phyloP scores from a whole-genome alignment of 805 yeast genomes.

The Ogataea degrootiae region DNA sequence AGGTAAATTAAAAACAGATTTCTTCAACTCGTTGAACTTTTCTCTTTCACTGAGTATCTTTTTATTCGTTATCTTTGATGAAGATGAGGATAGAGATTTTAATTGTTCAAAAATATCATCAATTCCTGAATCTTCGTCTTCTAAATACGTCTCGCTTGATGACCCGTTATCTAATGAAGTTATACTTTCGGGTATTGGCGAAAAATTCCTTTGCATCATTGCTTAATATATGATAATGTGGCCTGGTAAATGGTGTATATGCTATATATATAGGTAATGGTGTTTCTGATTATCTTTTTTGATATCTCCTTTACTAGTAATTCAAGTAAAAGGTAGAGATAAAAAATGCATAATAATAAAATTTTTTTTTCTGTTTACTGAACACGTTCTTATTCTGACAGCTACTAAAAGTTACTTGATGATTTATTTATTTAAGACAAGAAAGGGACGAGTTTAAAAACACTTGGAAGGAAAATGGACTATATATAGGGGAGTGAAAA shows the following conservation, averaged over 20 bases:
- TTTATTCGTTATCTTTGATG: background rate
- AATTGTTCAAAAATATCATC: slow-evolving; percentile 34
- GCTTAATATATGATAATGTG: too few relatives aligned
- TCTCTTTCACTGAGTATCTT: slow-evolving; percentile 24
- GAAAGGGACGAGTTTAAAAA: too few relatives aligned
- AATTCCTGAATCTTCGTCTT: slow-evolving; percentile 11
- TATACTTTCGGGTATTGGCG: slow-evolving; percentile 16
- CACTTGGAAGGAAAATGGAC: too few relatives aligned
- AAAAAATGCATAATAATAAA: background rate
- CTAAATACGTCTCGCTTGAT: slow-evolving; percentile 8
- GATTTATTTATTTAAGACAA: too few relatives aligned
- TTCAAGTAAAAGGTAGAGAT: background rate
- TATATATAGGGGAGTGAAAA: too few relatives aligned
- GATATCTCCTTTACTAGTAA: background rate
- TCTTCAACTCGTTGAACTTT: slow-evolving; percentile 25
- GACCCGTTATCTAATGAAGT: slow-evolving; percentile 10
- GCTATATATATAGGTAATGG: too few relatives aligned
- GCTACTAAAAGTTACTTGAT: background rate
- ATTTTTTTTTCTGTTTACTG: background rate
- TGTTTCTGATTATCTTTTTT: background rate
- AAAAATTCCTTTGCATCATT: slow-evolving; percentile 3
- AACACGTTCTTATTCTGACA: background rate
- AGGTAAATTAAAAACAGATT: slow-evolving; percentile 29
- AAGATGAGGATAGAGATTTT: slow-evolving; percentile 6
- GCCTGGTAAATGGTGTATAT: too few relatives aligned